Evolutionary conservation across 2,329 filamentous ascomycete species (phyloP).

Genomic region (Fusarium falciforme): DNA sequence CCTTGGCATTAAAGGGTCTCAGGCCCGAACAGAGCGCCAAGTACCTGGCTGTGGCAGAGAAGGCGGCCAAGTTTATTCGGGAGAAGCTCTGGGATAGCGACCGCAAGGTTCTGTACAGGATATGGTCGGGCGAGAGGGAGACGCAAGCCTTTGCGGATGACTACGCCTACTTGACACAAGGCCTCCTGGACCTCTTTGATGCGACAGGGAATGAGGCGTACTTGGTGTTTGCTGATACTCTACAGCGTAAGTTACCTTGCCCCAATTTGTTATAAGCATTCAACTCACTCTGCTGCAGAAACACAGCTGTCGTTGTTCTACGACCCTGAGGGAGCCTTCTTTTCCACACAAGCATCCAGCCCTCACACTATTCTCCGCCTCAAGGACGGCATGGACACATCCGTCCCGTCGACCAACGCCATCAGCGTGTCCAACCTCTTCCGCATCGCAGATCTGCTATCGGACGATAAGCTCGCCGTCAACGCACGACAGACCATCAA

Average conservation of each 20-base stretch:
- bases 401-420: slow-evolving; percentile 90
- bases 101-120: slow-evolving; percentile 74
- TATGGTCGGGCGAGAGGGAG: slow-evolving; percentile 76
- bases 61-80: slow-evolving; percentile 78
- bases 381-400: slow-evolving; percentile 95
- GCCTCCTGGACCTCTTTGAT: slow-evolving; percentile 86
- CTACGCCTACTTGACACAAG: slow-evolving; percentile 89
- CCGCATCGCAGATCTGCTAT: slow-evolving; percentile 77
- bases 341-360: slow-evolving; percentile 72
- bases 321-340: slow-evolving; percentile 78
- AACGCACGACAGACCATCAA: slow-evolving; percentile 80
- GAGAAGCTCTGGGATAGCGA: slow-evolving; percentile 76
- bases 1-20: slow-evolving; percentile 72
- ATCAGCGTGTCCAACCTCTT: slow-evolving; percentile 90
- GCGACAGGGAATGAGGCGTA: slow-evolving; percentile 81
- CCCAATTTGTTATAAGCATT: neutral
- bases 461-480: slow-evolving; percentile 70
- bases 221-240: slow-evolving; percentile 81
- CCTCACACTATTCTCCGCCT: slow-evolving; percentile 83
- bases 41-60: slow-evolving; percentile 74
- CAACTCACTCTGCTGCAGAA: slow-evolving; percentile 56
- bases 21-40: slow-evolving; percentile 66
- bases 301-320: slow-evolving; percentile 83
- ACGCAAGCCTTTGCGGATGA: slow-evolving; percentile 88
- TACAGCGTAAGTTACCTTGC: slow-evolving; percentile 71